These are phyloP conservation scores for Cruciata laevipes DNA, from an alignment of 257 asterid species.

Conservation along the genomic window DNA sequence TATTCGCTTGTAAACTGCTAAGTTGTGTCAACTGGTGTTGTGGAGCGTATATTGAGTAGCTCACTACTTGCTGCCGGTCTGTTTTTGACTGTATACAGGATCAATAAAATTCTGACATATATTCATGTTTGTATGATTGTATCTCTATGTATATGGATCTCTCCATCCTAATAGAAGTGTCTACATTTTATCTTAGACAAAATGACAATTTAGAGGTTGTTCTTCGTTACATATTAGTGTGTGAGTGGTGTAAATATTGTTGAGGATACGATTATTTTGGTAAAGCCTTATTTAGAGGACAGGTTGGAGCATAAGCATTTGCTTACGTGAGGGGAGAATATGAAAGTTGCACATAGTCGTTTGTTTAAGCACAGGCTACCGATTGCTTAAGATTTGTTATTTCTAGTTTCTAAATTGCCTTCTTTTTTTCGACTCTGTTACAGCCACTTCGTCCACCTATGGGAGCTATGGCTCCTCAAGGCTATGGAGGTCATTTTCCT, in stretches of 20 bases:
- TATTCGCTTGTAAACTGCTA: neutral
- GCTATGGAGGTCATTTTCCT: constrained; percentile 50
- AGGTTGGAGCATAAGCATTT: neutral
- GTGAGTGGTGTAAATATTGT: neutral
- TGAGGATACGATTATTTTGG: too few relatives aligned
- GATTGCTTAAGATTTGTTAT: neutral
- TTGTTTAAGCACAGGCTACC: neutral
- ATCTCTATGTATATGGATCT: neutral
- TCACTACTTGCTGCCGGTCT: neutral
- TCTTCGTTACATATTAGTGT: neutral
- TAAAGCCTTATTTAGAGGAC: too few relatives aligned
- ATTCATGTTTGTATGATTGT: neutral
- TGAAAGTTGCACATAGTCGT: neutral
- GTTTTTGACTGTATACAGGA: neutral
- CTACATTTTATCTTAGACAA: neutral
- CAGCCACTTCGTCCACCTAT: constrained; percentile 65
- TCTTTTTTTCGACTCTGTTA: constrained; percentile 16
- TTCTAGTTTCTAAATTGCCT: constrained; percentile 11
- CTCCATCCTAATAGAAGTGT: neutral
- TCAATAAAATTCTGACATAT: neutral
- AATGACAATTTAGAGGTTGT: neutral
- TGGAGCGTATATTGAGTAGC: neutral
- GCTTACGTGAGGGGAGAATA: neutral
- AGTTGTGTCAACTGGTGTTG: neutral
- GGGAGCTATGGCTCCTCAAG: constrained; percentile 65